A percentile compares a stretch with the other conserved stretches of the same genome.
These are phyloP conservation scores for Suillus paluster DNA, from an alignment of 768 basidiomycete species.

Conservation along the genomic window DNA sequence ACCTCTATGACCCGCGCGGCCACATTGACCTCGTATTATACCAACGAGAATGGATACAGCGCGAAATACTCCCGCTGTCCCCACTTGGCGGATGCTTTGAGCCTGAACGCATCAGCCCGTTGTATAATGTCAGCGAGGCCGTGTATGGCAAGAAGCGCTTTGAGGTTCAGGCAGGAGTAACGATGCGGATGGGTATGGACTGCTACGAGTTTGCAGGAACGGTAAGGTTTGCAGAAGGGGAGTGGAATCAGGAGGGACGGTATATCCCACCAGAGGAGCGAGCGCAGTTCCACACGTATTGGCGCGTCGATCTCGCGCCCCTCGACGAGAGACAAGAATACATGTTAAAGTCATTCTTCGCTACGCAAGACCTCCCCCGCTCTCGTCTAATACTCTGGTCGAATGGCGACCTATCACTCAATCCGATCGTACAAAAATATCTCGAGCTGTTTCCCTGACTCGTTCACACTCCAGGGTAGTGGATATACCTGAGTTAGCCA, in stretches of 20 bases:
- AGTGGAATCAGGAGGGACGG: conserved; percentile 4
- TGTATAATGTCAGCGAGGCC: conserved; percentile 70
- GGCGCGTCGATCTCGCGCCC: conserved; percentile 84
- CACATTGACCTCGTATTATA: conserved; percentile 88
- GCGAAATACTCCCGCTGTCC: conserved; percentile 67
- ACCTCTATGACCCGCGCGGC: conserved; percentile 64
- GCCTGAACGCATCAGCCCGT: conserved; percentile 55
- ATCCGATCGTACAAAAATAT: conserved; percentile 64
- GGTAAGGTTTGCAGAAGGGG: conserved; percentile 43
- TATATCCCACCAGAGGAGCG: conserved; percentile 46
- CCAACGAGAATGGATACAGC: conserved; percentile 70
- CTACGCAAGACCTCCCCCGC: conserved; percentile 75
- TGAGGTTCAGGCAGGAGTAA: conserved; percentile 81
- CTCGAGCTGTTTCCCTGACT: conserved; percentile 64
- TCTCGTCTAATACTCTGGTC: conserved; percentile 91
- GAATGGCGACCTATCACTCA: conserved; percentile 71
- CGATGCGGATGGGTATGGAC: conserved; percentile 79
- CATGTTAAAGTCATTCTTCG: conserved; percentile 92
- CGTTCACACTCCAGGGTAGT: conserved; percentile 72
- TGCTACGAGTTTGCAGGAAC: conserved; percentile 94
- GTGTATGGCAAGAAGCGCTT: conserved; percentile 66
- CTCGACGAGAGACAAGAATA: conserved; percentile 84
- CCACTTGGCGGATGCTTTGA: conserved; percentile 80
- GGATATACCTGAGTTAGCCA: conserved; percentile 69
- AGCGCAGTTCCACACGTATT: conserved; percentile 89